Percentiles rank a stretch among this genome's conserved stretches.
Conservation (phyloP, 352 stramenopile genomes). For the Thalassiosira hispida region DNA sequence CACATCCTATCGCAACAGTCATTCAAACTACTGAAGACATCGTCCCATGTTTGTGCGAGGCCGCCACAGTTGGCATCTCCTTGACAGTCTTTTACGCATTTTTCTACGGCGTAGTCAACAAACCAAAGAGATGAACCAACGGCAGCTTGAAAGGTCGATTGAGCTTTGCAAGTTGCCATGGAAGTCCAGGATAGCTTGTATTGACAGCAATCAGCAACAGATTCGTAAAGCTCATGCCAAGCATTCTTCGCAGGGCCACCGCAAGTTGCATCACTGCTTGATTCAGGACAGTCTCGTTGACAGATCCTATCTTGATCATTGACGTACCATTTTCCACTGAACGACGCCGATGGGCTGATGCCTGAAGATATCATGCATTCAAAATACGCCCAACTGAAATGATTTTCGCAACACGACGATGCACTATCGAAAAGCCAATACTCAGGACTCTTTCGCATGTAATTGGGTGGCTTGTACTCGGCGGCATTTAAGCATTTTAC, state of each 20-base stretch:
- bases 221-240: conserved; percentile 11
- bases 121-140: conserved; percentile 15
- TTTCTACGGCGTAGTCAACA: conserved; percentile 5
- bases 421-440: too few species aligned
- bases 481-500: too few species aligned
- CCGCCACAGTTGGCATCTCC: conserved; percentile 16
- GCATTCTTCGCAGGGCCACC: conserved; percentile 7
- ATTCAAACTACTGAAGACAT: not conserved
- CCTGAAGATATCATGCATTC: too few species aligned
- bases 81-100: conserved; percentile 16
- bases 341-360: too few species aligned
- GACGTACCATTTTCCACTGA: too few species aligned
- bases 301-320: too few species aligned
- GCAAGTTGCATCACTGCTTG: too few species aligned
- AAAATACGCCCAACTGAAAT: too few species aligned
- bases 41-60: conserved; percentile 4
- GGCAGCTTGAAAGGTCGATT: conserved; percentile 1
- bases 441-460: too few species aligned
- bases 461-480: too few species aligned
- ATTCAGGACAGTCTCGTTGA: too few species aligned
- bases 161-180: not conserved
- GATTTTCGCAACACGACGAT: too few species aligned
- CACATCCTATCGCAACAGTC: conserved; percentile 11
- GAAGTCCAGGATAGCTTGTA: not conserved
- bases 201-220: conserved; percentile 1